phyloP scores from a whole-genome alignment of 805 yeast genomes.

The Danielia oregonensis region DNA sequence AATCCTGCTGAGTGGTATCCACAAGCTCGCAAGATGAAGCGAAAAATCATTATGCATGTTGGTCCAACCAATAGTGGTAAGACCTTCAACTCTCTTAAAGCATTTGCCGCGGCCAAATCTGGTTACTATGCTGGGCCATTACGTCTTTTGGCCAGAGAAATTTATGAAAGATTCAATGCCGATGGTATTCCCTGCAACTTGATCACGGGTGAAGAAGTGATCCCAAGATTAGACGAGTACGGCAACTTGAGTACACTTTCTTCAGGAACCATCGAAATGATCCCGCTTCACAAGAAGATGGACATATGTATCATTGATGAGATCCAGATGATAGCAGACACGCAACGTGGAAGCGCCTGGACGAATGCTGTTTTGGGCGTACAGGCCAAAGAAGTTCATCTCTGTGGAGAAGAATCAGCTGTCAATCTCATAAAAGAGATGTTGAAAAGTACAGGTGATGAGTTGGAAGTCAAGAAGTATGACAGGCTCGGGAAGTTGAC shows the following conservation, averaged over 20 bases:
- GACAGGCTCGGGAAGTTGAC: conserved; percentile 69
- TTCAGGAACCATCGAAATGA: conserved; percentile 93
- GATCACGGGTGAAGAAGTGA: conserved; percentile 93
- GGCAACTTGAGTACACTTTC: conserved; percentile 76
- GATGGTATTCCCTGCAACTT: conserved; percentile 74
- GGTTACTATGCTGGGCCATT: conserved; percentile 97
- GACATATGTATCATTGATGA: conserved; percentile 94
- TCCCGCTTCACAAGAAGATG: conserved; percentile 59
- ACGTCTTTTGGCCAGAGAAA: conserved; percentile 84
- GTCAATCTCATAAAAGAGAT: conserved; percentile 63
- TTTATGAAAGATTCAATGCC: conserved; percentile 72
- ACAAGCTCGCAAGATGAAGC: conserved; percentile 69
- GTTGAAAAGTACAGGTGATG: conserved; percentile 74
- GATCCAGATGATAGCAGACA: conserved; percentile 89
- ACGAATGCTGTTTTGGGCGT: conserved; percentile 86
- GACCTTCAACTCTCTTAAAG: conserved; percentile 76
- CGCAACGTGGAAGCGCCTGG: conserved; percentile 88
- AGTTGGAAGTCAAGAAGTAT: conserved; percentile 64
- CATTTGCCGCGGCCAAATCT: conserved; percentile 57
- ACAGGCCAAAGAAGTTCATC: conserved; percentile 77
- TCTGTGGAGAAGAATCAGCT: conserved; percentile 91
- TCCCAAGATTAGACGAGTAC: conserved; percentile 60
- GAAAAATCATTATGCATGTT: conserved; percentile 86
- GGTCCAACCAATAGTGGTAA: conserved; percentile 99
- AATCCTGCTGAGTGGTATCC: conserved; percentile 69